A percentile compares a stretch with the other conserved stretches of the same genome.
Conservation (phyloP, 1,284 basidiomycete genomes). For the Cryptococcus neoformans region DNA sequence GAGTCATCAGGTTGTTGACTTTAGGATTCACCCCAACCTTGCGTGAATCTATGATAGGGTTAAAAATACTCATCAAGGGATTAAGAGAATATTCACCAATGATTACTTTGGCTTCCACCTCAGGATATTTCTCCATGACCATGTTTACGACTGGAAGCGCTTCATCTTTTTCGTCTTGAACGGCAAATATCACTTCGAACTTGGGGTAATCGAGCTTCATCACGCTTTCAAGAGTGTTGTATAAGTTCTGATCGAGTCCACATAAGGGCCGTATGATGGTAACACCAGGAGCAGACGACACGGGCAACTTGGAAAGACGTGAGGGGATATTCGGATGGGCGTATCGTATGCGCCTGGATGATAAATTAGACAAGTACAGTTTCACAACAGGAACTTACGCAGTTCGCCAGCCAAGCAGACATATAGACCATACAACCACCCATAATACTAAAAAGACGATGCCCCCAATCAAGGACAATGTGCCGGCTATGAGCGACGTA, state of each 20-base stretch:
- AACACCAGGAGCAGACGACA: conserved; percentile 70
- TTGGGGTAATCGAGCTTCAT: conserved; percentile 85
- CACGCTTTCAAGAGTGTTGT: conserved; percentile 87
- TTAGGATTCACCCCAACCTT: conserved; percentile 90
- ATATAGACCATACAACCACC: conserved; percentile 65
- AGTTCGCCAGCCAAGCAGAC: conserved; percentile 68
- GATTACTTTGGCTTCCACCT: conserved; percentile 66
- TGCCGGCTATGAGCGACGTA: not conserved
- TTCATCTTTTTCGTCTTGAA: conserved; percentile 77
- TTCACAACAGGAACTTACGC: conserved; percentile 60
- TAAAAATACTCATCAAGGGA: not conserved
- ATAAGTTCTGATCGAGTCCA: conserved; percentile 87
- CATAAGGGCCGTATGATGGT: conserved; percentile 87
- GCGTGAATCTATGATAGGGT: not conserved
- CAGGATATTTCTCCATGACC: conserved; percentile 67
- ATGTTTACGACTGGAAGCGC: conserved; percentile 73
- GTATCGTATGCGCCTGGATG: conserved; percentile 63
- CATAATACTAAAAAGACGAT: conserved; percentile 67
- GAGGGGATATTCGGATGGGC: conserved; percentile 60
- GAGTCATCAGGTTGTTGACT: conserved; percentile 89
- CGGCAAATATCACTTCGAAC: conserved; percentile 81
- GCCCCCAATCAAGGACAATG: conserved; percentile 44
- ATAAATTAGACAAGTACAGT: conserved; percentile 15
- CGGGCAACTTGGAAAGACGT: conserved; percentile 57
- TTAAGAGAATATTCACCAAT: conserved; percentile 59